These are phyloP conservation scores for Cyamopsis tetragonoloba DNA, from an alignment of 306 rosid genomes.

Conservation along the genomic window DNA sequence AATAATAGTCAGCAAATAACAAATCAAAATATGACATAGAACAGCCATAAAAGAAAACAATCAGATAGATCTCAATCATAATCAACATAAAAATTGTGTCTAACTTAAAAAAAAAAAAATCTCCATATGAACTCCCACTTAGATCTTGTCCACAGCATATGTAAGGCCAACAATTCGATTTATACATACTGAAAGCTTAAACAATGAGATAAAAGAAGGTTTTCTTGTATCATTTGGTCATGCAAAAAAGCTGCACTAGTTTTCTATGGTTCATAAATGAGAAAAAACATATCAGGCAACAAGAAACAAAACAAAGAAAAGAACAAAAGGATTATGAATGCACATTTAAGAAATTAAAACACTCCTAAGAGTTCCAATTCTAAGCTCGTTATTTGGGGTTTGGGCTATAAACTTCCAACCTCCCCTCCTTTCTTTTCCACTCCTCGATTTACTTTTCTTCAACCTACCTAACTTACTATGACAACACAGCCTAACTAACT, in stretches of 20 bases:
- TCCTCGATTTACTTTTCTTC: too few relatives aligned
- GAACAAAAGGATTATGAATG: background rate
- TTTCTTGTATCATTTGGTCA: background rate
- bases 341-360: too few relatives aligned
- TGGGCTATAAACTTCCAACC: too few relatives aligned
- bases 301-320: background rate
- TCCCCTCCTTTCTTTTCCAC: too few relatives aligned
- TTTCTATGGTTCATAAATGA: background rate
- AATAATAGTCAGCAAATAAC: background rate
- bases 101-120: background rate
- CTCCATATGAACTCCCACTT: background rate
- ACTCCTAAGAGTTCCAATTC: too few relatives aligned
- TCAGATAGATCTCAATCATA: background rate
- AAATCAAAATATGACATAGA: constrained; percentile 17
- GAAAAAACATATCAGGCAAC: background rate
- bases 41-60: constrained; percentile 11
- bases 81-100: constrained; percentile 14
- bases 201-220: background rate
- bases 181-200: background rate
- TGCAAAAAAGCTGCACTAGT: background rate
- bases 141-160: background rate
- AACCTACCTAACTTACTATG: too few relatives aligned
- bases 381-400: too few relatives aligned
- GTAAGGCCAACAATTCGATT: background rate
- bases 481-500: too few relatives aligned